Conservation (phyloP, 306 rosid genomes). For the Dryas alaskensis region DNA sequence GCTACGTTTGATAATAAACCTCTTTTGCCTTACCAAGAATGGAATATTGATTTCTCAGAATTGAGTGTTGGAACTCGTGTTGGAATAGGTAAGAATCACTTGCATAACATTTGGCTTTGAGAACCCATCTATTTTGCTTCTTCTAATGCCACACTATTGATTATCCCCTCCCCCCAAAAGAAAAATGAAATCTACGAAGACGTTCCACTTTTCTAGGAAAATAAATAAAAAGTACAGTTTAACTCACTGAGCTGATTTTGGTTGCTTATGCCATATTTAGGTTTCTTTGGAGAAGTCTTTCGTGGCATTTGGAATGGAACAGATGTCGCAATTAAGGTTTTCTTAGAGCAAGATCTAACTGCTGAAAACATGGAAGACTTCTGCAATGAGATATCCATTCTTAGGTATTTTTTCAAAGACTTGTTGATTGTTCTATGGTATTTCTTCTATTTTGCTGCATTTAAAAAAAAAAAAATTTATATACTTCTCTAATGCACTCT, state of each 20-base stretch:
- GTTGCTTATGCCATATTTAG: slow-evolving; percentile 40
- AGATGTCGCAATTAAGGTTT: slow-evolving; percentile 94
- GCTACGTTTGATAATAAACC: slow-evolving; percentile 67
- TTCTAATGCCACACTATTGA: background rate
- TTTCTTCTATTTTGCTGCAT: background rate
- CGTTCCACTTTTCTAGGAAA: slow-evolving; percentile 1
- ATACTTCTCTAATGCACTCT: slow-evolving; percentile 37
- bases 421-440: background rate
- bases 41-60: slow-evolving; percentile 92
- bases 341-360: slow-evolving; percentile 93
- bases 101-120: background rate
- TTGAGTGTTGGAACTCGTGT: slow-evolving; percentile 92
- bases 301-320: slow-evolving; percentile 98
- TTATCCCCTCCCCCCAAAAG: background rate
- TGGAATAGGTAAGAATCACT: slow-evolving; percentile 75
- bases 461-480: slow-evolving; percentile 12
- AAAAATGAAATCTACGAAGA: background rate
- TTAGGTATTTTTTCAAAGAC: slow-evolving; percentile 49
- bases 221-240: background rate
- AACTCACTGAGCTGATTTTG: background rate
- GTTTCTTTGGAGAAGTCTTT: slow-evolving; percentile 98
- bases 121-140: background rate
- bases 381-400: slow-evolving; percentile 95
- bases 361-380: slow-evolving; percentile 97
- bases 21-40: slow-evolving; percentile 76